These are phyloP conservation scores for Claviceps sp. DNA, from an alignment of 2,329 filamentous ascomycete species.

Conservation along the genomic window DNA sequence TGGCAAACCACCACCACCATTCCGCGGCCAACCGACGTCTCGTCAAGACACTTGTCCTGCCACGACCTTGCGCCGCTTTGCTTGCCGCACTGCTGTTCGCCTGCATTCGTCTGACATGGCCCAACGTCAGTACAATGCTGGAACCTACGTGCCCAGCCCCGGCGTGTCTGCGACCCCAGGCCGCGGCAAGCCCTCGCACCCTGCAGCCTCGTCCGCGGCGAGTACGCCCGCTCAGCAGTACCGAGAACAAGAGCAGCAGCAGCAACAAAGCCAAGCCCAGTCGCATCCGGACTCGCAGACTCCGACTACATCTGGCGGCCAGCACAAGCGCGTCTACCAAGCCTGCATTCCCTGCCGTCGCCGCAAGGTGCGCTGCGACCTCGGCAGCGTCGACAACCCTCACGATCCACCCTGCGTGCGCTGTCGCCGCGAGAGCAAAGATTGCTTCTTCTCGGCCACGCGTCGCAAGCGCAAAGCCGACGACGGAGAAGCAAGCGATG, in stretches of 20 bases:
- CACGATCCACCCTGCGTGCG: conserved; percentile 87
- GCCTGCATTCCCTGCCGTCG: conserved; percentile 49
- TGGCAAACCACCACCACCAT: conserved; percentile 8
- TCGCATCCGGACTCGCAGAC: neutral
- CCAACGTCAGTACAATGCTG: conserved; percentile 9
- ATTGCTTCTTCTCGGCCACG: conserved; percentile 93
- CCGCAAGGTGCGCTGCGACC: conserved; percentile 48
- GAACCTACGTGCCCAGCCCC: conserved; percentile 10
- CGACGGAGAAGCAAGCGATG: conserved; percentile 37
- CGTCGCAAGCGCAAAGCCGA: conserved; percentile 77
- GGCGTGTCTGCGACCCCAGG: conserved; percentile 9
- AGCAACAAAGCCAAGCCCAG: conserved; percentile 5
- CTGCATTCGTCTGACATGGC: conserved; percentile 8
- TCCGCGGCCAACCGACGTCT: conserved; percentile 22
- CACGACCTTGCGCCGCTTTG: conserved; percentile 4
- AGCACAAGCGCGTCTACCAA: conserved; percentile 49
- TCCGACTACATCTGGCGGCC: conserved; percentile 2
- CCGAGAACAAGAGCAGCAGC: conserved; percentile 8
- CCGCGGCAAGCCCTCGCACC: conserved; percentile 3
- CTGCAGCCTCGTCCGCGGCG: conserved; percentile 1
- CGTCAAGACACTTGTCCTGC: conserved; percentile 2
- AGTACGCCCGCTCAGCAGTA: conserved; percentile 2
- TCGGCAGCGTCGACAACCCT: conserved; percentile 77
- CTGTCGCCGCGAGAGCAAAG: conserved; percentile 87
- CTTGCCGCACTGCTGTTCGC: conserved; percentile 1